phyloP scores from a whole-genome alignment of 768 basidiomycete genomes.

The Calocera viscosa region DNA sequence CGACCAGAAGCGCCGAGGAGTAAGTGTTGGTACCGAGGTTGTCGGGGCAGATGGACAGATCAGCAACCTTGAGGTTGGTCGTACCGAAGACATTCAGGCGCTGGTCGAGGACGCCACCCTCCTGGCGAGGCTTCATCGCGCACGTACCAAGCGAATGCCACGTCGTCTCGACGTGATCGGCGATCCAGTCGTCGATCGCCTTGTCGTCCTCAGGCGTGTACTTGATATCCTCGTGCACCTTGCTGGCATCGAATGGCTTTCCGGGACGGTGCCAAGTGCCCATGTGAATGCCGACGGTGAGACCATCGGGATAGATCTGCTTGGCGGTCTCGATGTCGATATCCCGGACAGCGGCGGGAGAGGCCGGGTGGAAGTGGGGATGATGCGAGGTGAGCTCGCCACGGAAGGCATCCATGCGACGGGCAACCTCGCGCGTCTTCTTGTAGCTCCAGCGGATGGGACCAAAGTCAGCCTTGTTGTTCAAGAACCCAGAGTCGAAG shows the following conservation, averaged over 20 bases:
- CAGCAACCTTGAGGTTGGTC: conserved; percentile 52
- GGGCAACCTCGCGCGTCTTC: conserved; percentile 58
- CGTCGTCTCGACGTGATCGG: conserved; percentile 61
- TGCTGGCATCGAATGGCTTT: conserved; percentile 40
- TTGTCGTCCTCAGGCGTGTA: conserved; percentile 50
- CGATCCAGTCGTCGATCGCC: conserved; percentile 59
- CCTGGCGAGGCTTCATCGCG: conserved; percentile 48
- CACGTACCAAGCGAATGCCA: conserved; percentile 55
- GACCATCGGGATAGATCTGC: conserved; percentile 43
- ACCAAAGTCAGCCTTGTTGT: conserved; percentile 62
- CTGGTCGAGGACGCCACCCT: conserved; percentile 54
- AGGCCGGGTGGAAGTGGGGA: conserved; percentile 60
- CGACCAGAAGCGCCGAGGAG: conserved; percentile 54
- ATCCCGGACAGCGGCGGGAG: conserved; percentile 45
- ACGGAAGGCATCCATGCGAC: conserved; percentile 63
- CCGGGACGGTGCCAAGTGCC: conserved; percentile 53
- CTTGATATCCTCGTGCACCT: conserved; percentile 52
- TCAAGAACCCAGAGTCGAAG: conserved; percentile 71
- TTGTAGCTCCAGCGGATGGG: conserved; percentile 69
- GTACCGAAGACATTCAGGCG: conserved; percentile 54
- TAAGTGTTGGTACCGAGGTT: conserved; percentile 50
- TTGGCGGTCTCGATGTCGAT: conserved; percentile 59
- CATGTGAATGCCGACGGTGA: conserved; percentile 64
- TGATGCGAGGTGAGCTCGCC: conserved; percentile 62
- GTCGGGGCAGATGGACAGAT: conserved; percentile 61